phyloP scores from a whole-genome alignment of 2,329 filamentous ascomycete genomes.

The Nannizziopsis barbatae region DNA sequence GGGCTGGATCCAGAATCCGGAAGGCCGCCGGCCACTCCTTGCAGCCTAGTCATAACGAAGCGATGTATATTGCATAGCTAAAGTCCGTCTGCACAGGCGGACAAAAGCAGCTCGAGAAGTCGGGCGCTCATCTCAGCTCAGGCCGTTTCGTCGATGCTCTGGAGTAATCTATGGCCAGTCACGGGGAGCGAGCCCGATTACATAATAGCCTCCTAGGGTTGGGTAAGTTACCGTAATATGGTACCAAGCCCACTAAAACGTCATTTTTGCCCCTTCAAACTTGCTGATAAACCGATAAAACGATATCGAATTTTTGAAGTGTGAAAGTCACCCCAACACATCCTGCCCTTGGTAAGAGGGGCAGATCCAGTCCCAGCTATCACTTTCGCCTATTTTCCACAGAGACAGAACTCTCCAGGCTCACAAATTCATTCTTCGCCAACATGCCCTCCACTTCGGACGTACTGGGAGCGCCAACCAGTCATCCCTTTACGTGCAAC shows the following conservation, averaged over 20 bases:
- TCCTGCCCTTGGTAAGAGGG: neutral
- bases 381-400: neutral
- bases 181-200: neutral
- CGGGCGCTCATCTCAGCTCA: neutral
- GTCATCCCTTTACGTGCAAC: constrained; percentile 95
- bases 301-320: neutral
- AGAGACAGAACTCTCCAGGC: no score
- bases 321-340: neutral
- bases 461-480: constrained; percentile 25
- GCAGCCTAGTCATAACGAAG: constrained; percentile 32
- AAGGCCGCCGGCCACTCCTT: constrained; percentile 30
- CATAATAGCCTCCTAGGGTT: constrained; percentile 1
- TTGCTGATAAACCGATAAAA: constrained; percentile 12
- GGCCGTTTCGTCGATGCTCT: neutral
- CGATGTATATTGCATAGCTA: neutral
- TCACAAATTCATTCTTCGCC: neutral
- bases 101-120: neutral
- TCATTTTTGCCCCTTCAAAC: constrained; percentile 11
- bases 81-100: neutral
- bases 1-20: constrained; percentile 21
- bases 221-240: constrained; percentile 1
- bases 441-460: constrained; percentile 10
- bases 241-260: constrained; percentile 6
- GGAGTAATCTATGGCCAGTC: neutral
- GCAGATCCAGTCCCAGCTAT: neutral